A percentile compares a stretch with the other conserved stretches of the same genome.
These are phyloP conservation scores for Dittrichia graveolens DNA, from an alignment of 129 eudicot genomes.

Conservation along the genomic window DNA sequence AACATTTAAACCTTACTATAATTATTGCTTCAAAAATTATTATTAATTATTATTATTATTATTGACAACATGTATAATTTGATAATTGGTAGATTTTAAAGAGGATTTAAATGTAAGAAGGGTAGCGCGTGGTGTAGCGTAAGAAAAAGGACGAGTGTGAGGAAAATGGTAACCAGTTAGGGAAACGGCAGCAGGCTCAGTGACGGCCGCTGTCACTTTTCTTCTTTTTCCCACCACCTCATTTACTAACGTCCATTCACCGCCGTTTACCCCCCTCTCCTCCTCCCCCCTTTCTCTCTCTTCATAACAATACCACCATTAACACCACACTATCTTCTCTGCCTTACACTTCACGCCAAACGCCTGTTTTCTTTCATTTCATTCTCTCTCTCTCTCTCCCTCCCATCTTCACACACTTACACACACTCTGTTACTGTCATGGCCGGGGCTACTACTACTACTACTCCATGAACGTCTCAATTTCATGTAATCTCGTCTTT, in stretches of 20 bases:
- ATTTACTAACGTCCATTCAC: conserved; percentile 69
- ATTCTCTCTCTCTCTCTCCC: conserved; percentile 17
- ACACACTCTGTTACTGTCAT: conserved; percentile 1
- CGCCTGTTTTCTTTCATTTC: conserved; percentile 65
- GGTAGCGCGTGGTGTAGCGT: conserved; percentile 15
- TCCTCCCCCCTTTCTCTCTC: conserved; percentile 43
- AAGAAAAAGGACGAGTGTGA: conserved; percentile 15
- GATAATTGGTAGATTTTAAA: neutral
- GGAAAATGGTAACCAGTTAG: conserved; percentile 26
- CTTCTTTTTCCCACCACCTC: conserved; percentile 28
- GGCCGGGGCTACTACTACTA: neutral
- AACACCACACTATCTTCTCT: conserved; percentile 32
- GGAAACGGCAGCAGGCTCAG: conserved; percentile 51
- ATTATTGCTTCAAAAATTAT: no score
- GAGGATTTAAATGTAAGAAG: no score
- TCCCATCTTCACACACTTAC: neutral
- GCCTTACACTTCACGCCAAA: conserved; percentile 88
- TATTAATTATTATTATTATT: no score
- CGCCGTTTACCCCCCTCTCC: conserved; percentile 52
- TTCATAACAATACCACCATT: conserved; percentile 35
- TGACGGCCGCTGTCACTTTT: conserved; percentile 67
- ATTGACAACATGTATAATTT: no score
- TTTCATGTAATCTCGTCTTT: neutral
- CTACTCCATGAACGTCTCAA: conserved; percentile 6
- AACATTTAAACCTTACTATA: no score